Evolutionary conservation across 148 eudicot genomes (phyloP), one percentile per base, ranked within the genome.

Genomic region (Bassia scoparia): DNA sequence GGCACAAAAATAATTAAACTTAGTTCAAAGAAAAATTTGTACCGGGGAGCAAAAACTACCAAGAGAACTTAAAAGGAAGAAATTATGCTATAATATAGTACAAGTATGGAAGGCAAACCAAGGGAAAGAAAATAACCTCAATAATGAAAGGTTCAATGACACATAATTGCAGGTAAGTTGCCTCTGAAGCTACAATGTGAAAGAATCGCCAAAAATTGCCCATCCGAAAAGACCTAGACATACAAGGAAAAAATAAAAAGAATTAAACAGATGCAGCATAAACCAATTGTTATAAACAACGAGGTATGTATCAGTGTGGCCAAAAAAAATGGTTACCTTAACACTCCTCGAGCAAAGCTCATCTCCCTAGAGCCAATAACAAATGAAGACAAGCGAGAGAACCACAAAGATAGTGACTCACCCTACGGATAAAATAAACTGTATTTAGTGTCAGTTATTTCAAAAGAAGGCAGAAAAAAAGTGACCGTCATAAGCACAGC

Each of bases 171-270:
- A 94, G 74, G 83, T 59, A 71, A 61, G 97, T 89, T 38, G 98
- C 96, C 73, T 89, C 98, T 65, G 82, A 75, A 43, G 89, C 90
- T 53, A 77, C 68, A 34, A 77, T 76, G 62, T 63, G 69, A 56
- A 94, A 83, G 81, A 94, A 94, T 46, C 77, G 86, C 86, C 84
- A 86, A 79, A 86, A 94, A 76, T 91, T 88, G 52, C 98, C 98
- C 30, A 88, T 77, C 34, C 84, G 91, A 76, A 67, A 94, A 75
- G 76, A 87, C 82, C 98, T 92, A 66, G 86, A 26, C 46, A 67
- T 29, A 68, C 64, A 61, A 31, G 38, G 24, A 44, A 11, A 49
- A 62, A 38, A 50, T 17, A 15, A 43, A 41, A 17, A 58, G 15
- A 49, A 23, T 58, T 29, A 14, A 18, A 71, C 13, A 1, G 34